Conservation (phyloP, 345 rosid species). For the Brassica carinata region DNA sequence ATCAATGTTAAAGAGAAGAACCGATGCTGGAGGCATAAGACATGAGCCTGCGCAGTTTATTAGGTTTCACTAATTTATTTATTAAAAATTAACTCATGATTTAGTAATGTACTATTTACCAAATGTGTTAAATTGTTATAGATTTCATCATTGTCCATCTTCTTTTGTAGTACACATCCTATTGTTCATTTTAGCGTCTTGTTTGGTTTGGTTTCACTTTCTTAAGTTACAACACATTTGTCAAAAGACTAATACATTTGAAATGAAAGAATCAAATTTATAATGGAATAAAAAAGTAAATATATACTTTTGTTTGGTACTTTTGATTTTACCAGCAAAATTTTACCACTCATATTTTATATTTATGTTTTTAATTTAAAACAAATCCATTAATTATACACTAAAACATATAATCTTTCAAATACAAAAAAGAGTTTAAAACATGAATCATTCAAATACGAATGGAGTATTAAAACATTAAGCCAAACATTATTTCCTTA, state of each 20-base stretch:
- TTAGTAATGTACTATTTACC: too few species aligned
- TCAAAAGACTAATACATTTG: constrained; percentile 7
- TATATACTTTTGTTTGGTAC: too few species aligned
- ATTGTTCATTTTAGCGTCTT: neutral
- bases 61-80: neutral
- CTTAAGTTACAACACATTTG: neutral
- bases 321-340: too few species aligned
- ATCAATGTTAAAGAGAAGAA: constrained; percentile 79
- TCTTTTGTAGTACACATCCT: neutral
- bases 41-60: constrained; percentile 68
- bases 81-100: too few species aligned
- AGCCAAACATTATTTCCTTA: neutral
- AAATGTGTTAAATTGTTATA: neutral
- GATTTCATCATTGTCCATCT: neutral
- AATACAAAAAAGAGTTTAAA: too few species aligned
- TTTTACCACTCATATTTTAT: too few species aligned
- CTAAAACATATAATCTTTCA: too few species aligned
- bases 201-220: constrained; percentile 5
- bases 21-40: constrained; percentile 78
- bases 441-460: too few species aligned
- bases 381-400: too few species aligned
- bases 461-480: neutral
- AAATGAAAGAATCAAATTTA: constrained; percentile 12
- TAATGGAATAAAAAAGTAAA: neutral
- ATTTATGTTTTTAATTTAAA: too few species aligned